phyloP scores from a whole-genome alignment of 2,329 filamentous ascomycete species.

The Bertia moriformis region DNA sequence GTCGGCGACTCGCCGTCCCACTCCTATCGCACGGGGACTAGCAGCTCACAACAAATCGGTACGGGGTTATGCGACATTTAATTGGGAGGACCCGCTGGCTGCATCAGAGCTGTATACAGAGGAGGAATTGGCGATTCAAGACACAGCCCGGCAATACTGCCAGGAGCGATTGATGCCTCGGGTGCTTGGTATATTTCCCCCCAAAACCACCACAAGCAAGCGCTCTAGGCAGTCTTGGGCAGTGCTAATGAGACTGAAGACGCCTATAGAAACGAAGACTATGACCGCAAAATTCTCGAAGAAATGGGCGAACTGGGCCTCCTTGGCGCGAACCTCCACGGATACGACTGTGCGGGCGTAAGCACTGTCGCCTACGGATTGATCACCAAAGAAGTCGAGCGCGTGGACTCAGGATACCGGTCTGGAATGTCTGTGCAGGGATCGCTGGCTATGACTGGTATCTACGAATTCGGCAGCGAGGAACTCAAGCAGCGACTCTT shows the following conservation, averaged over 20 bases:
- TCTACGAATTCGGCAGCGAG: conserved; percentile 50
- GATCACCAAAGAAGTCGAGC: conserved; percentile 55
- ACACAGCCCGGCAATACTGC: conserved; percentile 53
- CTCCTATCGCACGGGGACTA: too few relatives aligned
- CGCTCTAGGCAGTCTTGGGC: too few relatives aligned
- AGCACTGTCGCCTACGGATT: conserved; percentile 54
- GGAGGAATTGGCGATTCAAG: conserved; percentile 50
- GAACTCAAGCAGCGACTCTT: conserved; percentile 53
- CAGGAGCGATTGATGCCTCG: conserved; percentile 50
- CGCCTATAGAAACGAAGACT: conserved; percentile 53
- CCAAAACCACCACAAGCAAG: too few relatives aligned
- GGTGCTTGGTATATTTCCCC: conserved; percentile 36
- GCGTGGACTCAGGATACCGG: conserved; percentile 55
- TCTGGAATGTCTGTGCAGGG: conserved; percentile 59
- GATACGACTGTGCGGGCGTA: conserved; percentile 55
- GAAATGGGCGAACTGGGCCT: conserved; percentile 59
- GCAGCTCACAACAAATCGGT: background rate
- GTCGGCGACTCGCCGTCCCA: background rate
- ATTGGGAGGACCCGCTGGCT: conserved; percentile 53
- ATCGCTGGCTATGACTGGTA: conserved; percentile 55
- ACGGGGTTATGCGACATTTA: conserved; percentile 24
- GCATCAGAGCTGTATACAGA: conserved; percentile 43
- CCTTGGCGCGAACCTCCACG: conserved; percentile 51
- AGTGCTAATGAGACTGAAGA: too few relatives aligned
- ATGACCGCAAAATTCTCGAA: conserved; percentile 48